Evolutionary conservation across 1,284 basidiomycete genomes (phyloP), one percentile per base, ranked within the genome.

Genomic region (Pterulicium gracile): DNA sequence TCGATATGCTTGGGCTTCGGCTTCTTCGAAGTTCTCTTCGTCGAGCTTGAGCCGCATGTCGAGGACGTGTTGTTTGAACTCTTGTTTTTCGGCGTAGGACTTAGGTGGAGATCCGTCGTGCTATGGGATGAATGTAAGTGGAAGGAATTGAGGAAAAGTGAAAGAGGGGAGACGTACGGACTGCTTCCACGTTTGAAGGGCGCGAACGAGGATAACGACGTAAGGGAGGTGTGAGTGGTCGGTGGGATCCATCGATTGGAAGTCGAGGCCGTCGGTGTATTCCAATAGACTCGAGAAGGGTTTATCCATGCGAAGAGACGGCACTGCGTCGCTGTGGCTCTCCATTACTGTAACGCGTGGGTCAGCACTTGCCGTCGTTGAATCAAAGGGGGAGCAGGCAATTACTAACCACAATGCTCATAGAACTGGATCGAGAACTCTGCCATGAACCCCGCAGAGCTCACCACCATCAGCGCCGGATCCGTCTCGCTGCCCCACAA

Each of bases 21-120:
- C 93, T 62, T 96, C 93, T 54, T 97, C 94, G 60, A 93, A 92
- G 66, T 98, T 98, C 66, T 98, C 95, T 56, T 95, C 89, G 61
- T 98, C 95, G 0, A 66, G 57, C 55, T 91, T 89, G 49, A 72
- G 61, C 55, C 76, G 80, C 69, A 79, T 76, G 1, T 62, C 66
- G 24, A 65, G 62, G 46, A 94, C 67, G 4, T 50, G 51, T 44
- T 75, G 68, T 58, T 92, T 90, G 68, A 98, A 95, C 17, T 75
- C 79, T 50, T 81, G 72, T 55, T 88, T 83, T 55, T 96, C 88
- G 0, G 70, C 72, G 23, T 69, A 69, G 0, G 73, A 79, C 51
- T 70, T 65, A 1, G 91, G 92, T 3, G 75, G 64, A 3, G 65
- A 61, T 13, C 79, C 83, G 48, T 70, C 67, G 56, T 91, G 88